These are phyloP conservation scores for Salix suchowensis DNA, from an alignment of 345 rosid species.

Conservation along the genomic window DNA sequence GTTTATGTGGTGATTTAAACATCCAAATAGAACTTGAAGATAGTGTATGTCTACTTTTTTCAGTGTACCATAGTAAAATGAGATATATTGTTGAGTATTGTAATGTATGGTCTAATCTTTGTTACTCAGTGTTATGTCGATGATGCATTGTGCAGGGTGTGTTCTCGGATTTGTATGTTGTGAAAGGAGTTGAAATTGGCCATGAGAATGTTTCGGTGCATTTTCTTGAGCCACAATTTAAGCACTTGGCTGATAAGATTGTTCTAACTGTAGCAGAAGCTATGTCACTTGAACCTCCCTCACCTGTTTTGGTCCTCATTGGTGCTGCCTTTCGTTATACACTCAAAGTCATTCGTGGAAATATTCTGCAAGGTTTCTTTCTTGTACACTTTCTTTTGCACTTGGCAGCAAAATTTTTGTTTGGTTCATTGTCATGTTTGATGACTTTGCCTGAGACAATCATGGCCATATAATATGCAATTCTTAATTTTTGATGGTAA, in stretches of 20 bases:
- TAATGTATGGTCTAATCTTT: neutral
- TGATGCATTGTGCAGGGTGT: slow-evolving; percentile 59
- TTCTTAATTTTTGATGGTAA: neutral
- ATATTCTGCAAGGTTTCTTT: slow-evolving; percentile 70
- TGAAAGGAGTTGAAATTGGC: slow-evolving; percentile 76
- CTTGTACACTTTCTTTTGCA: slow-evolving; percentile 5
- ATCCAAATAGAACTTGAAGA: slow-evolving; percentile 80
- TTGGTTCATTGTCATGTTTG: neutral
- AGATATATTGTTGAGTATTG: neutral
- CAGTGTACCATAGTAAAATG: neutral
- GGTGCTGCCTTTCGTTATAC: slow-evolving; percentile 69
- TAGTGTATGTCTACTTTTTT: slow-evolving; percentile 39
- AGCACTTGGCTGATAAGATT: slow-evolving; percentile 63
- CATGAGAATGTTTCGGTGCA: slow-evolving; percentile 82
- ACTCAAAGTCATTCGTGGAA: slow-evolving; percentile 74
- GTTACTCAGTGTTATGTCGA: neutral
- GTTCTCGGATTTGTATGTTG: slow-evolving; percentile 79
- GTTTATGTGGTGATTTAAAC: slow-evolving; percentile 80
- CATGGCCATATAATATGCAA: neutral
- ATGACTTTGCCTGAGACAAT: neutral
- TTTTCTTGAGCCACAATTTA: slow-evolving; percentile 62
- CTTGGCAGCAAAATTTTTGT: neutral
- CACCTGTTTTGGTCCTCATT: slow-evolving; percentile 77
- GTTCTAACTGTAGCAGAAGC: slow-evolving; percentile 95
- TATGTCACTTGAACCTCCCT: slow-evolving; percentile 83